Evolutionary conservation across 192 early-diverging fungal species (phyloP).

Genomic region (Mortierella hygrophila): DNA sequence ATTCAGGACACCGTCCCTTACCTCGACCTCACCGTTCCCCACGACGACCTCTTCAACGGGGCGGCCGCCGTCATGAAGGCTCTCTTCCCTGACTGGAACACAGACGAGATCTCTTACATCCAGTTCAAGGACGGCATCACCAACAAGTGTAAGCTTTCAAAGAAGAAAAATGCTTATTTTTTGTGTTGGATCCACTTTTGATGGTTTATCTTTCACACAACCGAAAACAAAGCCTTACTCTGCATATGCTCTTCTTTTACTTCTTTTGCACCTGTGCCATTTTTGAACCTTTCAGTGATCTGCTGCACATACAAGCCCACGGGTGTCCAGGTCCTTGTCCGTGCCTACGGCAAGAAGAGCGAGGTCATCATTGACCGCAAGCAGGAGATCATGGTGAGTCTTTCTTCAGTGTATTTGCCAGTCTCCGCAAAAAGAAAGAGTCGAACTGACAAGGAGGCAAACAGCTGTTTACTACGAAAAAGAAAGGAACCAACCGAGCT

Average conservation of each 20-base stretch:
- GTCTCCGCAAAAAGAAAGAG: neutral
- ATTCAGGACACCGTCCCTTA: conserved; percentile 38
- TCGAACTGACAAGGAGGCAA: neutral
- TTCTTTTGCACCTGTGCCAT: neutral
- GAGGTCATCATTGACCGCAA: conserved; percentile 90
- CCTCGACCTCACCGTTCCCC: conserved; percentile 66
- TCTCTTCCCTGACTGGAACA: conserved; percentile 75
- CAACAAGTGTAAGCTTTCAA: conserved; percentile 72
- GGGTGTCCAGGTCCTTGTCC: conserved; percentile 78
- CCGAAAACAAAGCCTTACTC: neutral
- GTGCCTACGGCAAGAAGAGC: conserved; percentile 90
- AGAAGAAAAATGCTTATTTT: neutral
- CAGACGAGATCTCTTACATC: conserved; percentile 66
- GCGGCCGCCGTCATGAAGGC: conserved; percentile 63
- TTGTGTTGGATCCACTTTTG: conserved; percentile 10
- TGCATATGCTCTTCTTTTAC: neutral
- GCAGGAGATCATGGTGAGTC: conserved; percentile 87
- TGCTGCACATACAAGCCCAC: conserved; percentile 72
- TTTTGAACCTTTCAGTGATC: conserved; percentile 64
- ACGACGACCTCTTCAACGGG: conserved; percentile 73
- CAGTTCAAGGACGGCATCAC: conserved; percentile 89
- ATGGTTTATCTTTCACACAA: neutral
- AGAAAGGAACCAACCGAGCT: neutral
- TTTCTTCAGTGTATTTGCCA: neutral
- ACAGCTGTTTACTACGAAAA: neutral